phyloP scores from a whole-genome alignment of 2,329 filamentous ascomycete genomes.

The Ophiostoma ulmi region DNA sequence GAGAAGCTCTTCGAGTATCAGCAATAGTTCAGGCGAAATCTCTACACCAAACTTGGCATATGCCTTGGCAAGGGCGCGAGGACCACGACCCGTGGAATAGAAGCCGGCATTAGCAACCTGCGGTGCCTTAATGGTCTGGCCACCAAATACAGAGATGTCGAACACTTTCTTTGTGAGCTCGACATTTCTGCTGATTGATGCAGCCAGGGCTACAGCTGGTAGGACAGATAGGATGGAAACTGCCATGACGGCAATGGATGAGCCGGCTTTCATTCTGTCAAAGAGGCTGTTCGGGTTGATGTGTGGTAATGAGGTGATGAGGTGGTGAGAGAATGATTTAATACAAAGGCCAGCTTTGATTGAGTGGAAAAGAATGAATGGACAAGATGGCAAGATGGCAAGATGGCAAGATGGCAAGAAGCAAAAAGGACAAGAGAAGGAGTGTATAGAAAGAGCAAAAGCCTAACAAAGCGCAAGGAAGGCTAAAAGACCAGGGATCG shows the following conservation, averaged over 20 bases:
- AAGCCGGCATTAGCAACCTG: conserved; percentile 40
- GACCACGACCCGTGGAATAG: conserved; percentile 30
- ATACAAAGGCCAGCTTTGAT: background rate
- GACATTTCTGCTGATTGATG: background rate
- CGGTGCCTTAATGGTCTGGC: conserved; percentile 37
- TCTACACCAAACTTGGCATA: conserved; percentile 33
- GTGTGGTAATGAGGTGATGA: background rate
- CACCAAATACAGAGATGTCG: conserved; percentile 37
- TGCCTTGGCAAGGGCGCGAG: conserved; percentile 33
- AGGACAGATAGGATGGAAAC: background rate
- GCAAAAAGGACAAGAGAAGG: background rate
- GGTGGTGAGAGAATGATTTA: background rate
- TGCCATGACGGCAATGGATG: background rate
- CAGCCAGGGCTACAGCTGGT: background rate
- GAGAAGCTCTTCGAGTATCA: conserved; percentile 31
- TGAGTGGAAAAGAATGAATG: background rate
- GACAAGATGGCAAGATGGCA: background rate
- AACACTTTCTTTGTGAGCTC: conserved; percentile 29
- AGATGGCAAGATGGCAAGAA: background rate
- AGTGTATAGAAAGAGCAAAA: background rate
- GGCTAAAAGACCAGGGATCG: background rate
- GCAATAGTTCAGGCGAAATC: conserved; percentile 23
- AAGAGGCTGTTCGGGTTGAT: no score
- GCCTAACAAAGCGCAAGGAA: background rate
- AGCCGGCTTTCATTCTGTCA: background rate